Conservation (phyloP, 176 grass and related monocot species). For the Hyparrhenia diplandra region DNA sequence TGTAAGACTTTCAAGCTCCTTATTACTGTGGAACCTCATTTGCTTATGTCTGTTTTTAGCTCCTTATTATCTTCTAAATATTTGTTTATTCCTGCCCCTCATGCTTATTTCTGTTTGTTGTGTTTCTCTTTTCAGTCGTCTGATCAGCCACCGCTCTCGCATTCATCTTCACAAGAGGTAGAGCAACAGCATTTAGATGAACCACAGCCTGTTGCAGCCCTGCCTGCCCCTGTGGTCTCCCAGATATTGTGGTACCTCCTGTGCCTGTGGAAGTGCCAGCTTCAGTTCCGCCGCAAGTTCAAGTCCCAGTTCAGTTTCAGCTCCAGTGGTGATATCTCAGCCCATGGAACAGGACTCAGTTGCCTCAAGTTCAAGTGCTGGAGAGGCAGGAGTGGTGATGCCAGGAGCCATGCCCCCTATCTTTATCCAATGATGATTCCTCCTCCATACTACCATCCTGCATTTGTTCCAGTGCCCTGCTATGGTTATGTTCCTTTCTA, state of each 20-base stretch:
- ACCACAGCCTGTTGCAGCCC: background rate
- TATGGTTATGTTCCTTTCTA: conserved; percentile 32
- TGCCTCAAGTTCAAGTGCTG: conserved; percentile 6
- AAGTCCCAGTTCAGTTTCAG: conserved; percentile 5
- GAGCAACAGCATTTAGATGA: conserved; percentile 31
- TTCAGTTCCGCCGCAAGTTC: background rate
- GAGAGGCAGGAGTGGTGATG: conserved; percentile 20
- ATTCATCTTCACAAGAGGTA: conserved; percentile 45
- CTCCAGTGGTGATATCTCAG: background rate
- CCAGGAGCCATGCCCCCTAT: conserved; percentile 38
- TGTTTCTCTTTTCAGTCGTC: conserved; percentile 23
- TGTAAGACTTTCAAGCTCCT: background rate
- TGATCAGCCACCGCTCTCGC: conserved; percentile 23
- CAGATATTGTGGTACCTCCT: conserved; percentile 13
- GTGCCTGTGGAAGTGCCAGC: background rate
- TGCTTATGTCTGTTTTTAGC: background rate
- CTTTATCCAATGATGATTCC: conserved; percentile 48
- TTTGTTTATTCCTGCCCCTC: background rate
- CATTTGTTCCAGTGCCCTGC: conserved; percentile 33
- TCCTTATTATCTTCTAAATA: background rate
- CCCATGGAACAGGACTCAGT: conserved; percentile 11
- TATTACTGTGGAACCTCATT: background rate
- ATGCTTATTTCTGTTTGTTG: conserved; percentile 5
- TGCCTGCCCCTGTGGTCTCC: background rate
- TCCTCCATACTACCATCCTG: conserved; percentile 26